Conservation (phyloP, 1,284 basidiomycete species). For the Naganishia albida region DNA sequence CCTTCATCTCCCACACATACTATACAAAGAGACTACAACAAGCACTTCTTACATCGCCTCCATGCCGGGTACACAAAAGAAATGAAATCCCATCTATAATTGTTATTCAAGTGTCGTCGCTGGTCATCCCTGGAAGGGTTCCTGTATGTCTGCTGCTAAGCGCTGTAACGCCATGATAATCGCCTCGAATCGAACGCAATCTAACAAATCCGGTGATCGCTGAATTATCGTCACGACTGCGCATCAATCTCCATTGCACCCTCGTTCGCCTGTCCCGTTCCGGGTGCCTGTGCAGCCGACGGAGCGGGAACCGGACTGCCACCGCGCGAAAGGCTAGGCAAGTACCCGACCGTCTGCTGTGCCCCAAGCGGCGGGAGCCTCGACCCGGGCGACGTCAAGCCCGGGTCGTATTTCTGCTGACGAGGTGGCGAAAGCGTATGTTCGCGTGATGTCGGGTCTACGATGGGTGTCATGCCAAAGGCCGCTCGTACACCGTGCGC, state of each 20-base stretch:
- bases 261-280: slow-evolving; percentile 33
- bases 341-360: slow-evolving; percentile 20
- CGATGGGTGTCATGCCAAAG: slow-evolving; percentile 86
- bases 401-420: slow-evolving; percentile 38
- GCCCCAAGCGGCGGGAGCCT: slow-evolving; percentile 44
- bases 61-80: background rate
- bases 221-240: slow-evolving; percentile 10
- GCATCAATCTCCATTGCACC: slow-evolving; percentile 33
- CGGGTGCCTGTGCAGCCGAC: background rate
- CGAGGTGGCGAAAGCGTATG: slow-evolving; percentile 35
- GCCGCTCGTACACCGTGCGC: slow-evolving; percentile 77
- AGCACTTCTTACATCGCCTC: no score
- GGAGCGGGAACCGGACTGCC: slow-evolving; percentile 37
- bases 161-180: background rate
- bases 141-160: background rate
- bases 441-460: slow-evolving; percentile 42
- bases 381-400: slow-evolving; percentile 38
- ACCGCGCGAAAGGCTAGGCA: slow-evolving; percentile 45
- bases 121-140: no score
- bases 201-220: background rate
- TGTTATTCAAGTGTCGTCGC: background rate
- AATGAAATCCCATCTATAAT: slow-evolving; percentile 26
- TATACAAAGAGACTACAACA: no score
- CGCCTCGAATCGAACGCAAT: background rate
- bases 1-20: no score